A percentile compares a stretch with the other conserved stretches of the same genome.
Conservation (phyloP, 1,139 yeast species). For the Schizosaccharomyces versatilis region DNA sequence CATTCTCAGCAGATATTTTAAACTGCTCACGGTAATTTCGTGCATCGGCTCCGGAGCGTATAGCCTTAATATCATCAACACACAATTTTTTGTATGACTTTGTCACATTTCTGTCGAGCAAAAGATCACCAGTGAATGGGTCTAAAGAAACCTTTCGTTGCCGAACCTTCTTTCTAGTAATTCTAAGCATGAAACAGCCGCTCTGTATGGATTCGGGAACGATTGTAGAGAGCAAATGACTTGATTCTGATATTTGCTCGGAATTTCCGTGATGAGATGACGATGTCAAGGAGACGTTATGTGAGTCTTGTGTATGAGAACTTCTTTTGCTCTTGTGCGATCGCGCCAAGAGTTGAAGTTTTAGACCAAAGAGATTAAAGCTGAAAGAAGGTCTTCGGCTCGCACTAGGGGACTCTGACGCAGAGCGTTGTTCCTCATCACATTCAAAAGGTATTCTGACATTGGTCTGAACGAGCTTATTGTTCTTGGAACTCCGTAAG, state of each 20-base stretch:
- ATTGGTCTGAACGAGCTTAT: no score
- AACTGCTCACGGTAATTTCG: conserved; percentile 66
- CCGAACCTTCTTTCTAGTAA: conserved; percentile 47
- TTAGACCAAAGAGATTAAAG: no score
- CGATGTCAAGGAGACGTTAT: no score
- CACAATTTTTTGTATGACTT: conserved; percentile 3
- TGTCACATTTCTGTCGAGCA: conserved; percentile 31
- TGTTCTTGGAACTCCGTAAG: no score
- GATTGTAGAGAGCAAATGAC: background rate
- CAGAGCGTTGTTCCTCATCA: no score
- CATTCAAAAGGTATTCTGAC: no score
- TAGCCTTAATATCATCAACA: conserved; percentile 47
- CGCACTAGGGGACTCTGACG: no score
- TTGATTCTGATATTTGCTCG: conserved; percentile 3
- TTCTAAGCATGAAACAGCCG: conserved; percentile 31
- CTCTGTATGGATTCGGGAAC: conserved; percentile 20
- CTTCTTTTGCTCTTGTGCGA: no score
- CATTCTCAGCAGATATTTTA: conserved; percentile 43
- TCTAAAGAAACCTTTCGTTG: conserved; percentile 29
- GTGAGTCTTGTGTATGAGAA: no score
- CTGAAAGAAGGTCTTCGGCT: no score
- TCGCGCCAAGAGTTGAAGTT: no score
- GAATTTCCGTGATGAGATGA: no score
- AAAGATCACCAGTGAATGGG: conserved; percentile 24
- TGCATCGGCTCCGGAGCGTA: conserved; percentile 50